Base-by-base conservation (phyloP, 805 yeast species). In the Yamadazyma kitorensis region DNA sequence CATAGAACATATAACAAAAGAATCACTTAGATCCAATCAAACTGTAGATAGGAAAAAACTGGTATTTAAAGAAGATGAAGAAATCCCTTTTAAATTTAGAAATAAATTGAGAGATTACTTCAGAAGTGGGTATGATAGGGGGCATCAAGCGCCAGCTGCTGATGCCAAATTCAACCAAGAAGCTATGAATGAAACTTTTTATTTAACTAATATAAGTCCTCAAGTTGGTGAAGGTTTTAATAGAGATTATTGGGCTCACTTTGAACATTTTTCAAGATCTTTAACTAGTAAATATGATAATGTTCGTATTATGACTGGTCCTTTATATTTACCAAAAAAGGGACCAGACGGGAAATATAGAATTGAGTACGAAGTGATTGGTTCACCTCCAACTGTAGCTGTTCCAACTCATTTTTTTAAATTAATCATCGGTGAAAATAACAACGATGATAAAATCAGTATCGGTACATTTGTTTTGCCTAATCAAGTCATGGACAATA, bases 211-310 rank as follows among this genome's bases (percentile, higher is more conserved):
- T 59, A 91, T 93, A 72, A 77, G 94, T 6, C 98, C 98, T 1
- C 98, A 93, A 58, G 96, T 93, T 3, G 98, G 98, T 3, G 95
- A 83, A 4, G 98, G 98, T 0, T 93, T 93, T 67, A 93, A 93
- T 62, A 73, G 98, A 49, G 98, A 93, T 56, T 68, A 93, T 57
- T 93, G 98, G 98, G 95, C 98, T 0, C 96, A 88, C 57, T 78
- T 93, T 40, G 98, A 93, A 59, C 84, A 85, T 51, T 93, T 93
- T 55, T 78, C 82, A 29, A 72, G 98, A 43, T 71, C 86, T 36
- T 70, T 91, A 43, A 84, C 95, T 4, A 50, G 63, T n/a, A 67
- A 69, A 33, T 93, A 85, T 57, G 74, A 73, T 31, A 72, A 79
- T 30, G 96, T 93, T 9, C 70, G 97, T 44, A 72, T 93, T 23